Percentiles rank a stretch among this genome's conserved stretches.
Conservation (phyloP, 352 stramenopile genomes). For the Thraustotheca clavata region DNA sequence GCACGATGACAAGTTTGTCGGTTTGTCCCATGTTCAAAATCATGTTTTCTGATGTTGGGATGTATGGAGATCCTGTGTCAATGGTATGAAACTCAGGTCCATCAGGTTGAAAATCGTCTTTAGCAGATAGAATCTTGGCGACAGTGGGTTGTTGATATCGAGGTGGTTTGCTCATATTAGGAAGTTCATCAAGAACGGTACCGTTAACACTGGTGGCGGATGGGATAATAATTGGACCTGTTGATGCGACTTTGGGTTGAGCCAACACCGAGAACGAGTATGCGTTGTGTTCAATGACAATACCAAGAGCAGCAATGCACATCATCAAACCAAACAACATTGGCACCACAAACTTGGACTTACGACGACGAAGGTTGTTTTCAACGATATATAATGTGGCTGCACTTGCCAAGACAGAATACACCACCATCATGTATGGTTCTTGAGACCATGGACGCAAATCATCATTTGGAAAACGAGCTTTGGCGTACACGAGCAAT, state of each 20-base stretch:
- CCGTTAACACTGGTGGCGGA: neutral
- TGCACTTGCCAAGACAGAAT: constrained; percentile 1
- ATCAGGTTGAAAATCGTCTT: neutral
- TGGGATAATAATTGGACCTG: neutral
- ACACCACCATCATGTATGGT: constrained; percentile 13
- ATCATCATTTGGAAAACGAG: neutral
- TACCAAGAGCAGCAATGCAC: neutral
- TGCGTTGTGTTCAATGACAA: neutral
- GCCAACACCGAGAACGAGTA: neutral
- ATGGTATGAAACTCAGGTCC: neutral
- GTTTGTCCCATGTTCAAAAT: constrained; percentile 4
- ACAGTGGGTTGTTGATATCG: neutral
- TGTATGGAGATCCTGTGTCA: neutral
- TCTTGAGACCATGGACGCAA: neutral
- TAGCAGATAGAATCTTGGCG: neutral
- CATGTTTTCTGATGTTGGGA: constrained; percentile 1
- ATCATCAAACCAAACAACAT: neutral
- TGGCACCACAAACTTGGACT: constrained; percentile 4
- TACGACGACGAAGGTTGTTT: neutral
- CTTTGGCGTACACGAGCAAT: constrained; percentile 18
- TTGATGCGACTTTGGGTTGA: neutral
- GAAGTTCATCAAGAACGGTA: neutral
- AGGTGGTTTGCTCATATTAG: constrained; percentile 4
- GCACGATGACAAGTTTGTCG: neutral
- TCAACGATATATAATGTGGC: constrained; percentile 13